Evolutionary conservation across 1,284 basidiomycete genomes (phyloP).

Genomic region (Vanrija pseudolonga): DNA sequence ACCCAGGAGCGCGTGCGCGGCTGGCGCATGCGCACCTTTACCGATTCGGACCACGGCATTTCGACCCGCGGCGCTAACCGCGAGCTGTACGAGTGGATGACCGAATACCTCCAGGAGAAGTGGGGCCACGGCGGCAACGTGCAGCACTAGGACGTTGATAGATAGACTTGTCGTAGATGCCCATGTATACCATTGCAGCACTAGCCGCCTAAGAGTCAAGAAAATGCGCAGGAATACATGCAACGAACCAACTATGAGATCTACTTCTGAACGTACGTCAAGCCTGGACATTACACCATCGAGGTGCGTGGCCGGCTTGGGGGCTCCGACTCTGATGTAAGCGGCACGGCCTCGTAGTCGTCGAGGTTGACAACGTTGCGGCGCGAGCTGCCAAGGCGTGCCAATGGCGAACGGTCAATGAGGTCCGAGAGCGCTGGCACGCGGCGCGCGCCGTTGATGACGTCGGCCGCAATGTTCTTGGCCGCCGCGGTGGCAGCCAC

Average conservation of each 20-base stretch:
- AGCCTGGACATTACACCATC: no score
- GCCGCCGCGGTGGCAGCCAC: neutral
- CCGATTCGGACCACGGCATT: slow-evolving; percentile 86
- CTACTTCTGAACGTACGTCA: no score
- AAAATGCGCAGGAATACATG: no score
- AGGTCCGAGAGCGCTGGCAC: slow-evolving; percentile 16
- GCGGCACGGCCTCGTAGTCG: slow-evolving; percentile 42
- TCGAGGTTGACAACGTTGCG: slow-evolving; percentile 7
- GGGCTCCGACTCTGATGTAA: neutral
- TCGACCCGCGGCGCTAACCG: slow-evolving; percentile 66
- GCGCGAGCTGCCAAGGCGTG: slow-evolving; percentile 13
- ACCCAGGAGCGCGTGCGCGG: slow-evolving; percentile 69
- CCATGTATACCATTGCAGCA: neutral
- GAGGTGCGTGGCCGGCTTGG: no score
- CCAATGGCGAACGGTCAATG: slow-evolving; percentile 21
- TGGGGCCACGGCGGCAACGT: slow-evolving; percentile 78
- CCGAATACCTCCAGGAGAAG: slow-evolving; percentile 74
- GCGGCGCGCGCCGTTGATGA: slow-evolving; percentile 6
- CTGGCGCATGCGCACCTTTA: slow-evolving; percentile 87
- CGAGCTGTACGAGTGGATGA: slow-evolving; percentile 85
- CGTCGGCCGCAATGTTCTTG: slow-evolving; percentile 6
- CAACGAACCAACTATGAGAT: no score
- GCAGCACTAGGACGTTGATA: slow-evolving; percentile 6
- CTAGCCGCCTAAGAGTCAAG: no score
- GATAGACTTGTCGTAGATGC: neutral